Conservation (phyloP, 441 rosid species). For the Croton setiger region DNA sequence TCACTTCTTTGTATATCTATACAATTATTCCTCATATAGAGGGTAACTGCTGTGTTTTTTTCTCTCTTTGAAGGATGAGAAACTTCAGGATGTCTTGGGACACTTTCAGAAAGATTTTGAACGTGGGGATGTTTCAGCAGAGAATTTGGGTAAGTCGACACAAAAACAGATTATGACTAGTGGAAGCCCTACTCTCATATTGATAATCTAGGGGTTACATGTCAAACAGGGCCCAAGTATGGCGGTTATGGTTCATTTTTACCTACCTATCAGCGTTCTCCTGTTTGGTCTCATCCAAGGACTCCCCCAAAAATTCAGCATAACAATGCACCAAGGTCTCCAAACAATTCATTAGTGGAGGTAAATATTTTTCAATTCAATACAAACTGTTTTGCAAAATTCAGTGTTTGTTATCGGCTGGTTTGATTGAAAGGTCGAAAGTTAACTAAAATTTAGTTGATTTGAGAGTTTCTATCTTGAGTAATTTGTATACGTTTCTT, state of each 20-base stretch:
- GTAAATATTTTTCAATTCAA: conserved; percentile 32
- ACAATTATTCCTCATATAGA: conserved; percentile 13
- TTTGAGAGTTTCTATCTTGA: conserved; percentile 19
- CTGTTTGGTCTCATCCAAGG: conserved; percentile 57
- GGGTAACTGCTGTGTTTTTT: conserved; percentile 19
- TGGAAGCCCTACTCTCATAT: conserved; percentile 29
- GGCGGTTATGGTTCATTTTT: conserved; percentile 99
- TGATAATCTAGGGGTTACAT: conserved; percentile 26
- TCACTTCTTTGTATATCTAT: conserved; percentile 1
- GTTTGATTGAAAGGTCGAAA: neutral
- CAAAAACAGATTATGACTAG: conserved; percentile 28
- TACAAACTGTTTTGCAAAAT: neutral
- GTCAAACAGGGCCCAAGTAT: conserved; percentile 76
- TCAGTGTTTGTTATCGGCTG: neutral
- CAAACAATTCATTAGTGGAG: conserved; percentile 61
- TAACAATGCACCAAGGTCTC: conserved; percentile 47
- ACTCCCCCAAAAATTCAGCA: conserved; percentile 57
- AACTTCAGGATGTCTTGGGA: conserved; percentile 66
- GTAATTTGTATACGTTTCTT: conserved; percentile 24
- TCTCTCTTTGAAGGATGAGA: conserved; percentile 56
- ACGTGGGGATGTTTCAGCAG: conserved; percentile 50
- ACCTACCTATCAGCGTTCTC: conserved; percentile 79
- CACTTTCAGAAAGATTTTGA: conserved; percentile 70
- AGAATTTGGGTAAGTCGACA: conserved; percentile 63
- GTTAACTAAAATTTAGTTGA: conserved; percentile 12